Percentiles rank a stretch among this genome's conserved stretches.
phyloP scores from a whole-genome alignment of 208 protist genomes.

The Blechomonas ayalai region DNA sequence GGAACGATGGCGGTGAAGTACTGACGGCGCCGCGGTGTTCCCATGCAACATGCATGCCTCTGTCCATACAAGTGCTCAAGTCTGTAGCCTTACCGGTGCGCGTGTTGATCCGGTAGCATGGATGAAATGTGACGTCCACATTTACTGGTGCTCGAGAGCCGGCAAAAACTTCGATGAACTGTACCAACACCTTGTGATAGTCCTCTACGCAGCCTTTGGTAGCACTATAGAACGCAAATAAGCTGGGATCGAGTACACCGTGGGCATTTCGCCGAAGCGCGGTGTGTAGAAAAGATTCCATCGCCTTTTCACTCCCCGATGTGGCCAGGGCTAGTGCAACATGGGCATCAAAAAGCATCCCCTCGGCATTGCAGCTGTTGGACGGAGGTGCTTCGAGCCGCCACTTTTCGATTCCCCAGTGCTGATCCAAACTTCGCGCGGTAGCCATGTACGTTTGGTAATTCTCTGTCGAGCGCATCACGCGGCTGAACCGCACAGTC shows the following conservation, averaged over 20 bases:
- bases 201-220: constrained; percentile 38
- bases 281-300: constrained; percentile 28
- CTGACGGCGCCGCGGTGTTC: no score
- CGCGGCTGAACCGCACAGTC: constrained; percentile 28
- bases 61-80: no score
- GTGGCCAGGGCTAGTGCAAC: constrained; percentile 17
- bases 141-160: background rate
- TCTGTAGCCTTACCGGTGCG: no score
- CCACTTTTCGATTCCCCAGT: constrained; percentile 36
- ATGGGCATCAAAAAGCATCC: constrained; percentile 23
- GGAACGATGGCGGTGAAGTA: no score
- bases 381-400: constrained; percentile 14
- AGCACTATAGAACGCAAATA: constrained; percentile 41
- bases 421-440: constrained; percentile 24
- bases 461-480: constrained; percentile 48
- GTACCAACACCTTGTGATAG: constrained; percentile 23
- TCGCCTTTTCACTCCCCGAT: constrained; percentile 13
- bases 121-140: background rate
- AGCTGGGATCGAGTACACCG: constrained; percentile 29
- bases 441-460: constrained; percentile 27
- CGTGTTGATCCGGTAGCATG: no score
- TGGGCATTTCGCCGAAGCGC: constrained; percentile 39
- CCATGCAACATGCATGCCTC: no score
- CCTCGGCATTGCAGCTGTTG: constrained; percentile 18
- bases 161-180: constrained; percentile 27